These are phyloP conservation scores for Penicillium canescens DNA, from an alignment of 495 filamentous ascomycete genomes.

Conservation along the genomic window DNA sequence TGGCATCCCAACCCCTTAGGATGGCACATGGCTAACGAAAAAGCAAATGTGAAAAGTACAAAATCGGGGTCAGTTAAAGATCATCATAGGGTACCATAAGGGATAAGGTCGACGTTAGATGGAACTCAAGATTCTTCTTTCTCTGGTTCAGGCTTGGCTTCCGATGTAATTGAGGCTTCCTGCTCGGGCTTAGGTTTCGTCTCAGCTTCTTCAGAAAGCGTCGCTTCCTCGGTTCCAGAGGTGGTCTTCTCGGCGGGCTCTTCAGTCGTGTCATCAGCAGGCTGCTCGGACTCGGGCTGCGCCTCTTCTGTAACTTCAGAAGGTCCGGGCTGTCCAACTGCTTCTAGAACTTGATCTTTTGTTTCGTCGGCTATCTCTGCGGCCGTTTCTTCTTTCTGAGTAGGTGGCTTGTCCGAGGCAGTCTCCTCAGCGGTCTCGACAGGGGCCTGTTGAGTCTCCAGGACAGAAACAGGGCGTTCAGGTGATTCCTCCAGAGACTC, in stretches of 20 bases:
- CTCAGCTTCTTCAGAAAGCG: conserved; percentile 12
- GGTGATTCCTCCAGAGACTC: conserved; percentile 17
- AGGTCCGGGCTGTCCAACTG: conserved; percentile 1
- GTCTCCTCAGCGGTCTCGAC: background rate
- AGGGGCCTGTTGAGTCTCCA: conserved; percentile 1
- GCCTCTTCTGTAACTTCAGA: conserved; percentile 6
- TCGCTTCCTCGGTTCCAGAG: conserved; percentile 11
- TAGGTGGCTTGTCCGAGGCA: conserved; percentile 4
- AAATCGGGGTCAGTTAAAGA: background rate
- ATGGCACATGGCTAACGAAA: background rate
- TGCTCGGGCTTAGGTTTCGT: conserved; percentile 1
- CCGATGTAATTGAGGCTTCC: conserved; percentile 11
- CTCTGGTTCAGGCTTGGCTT: conserved; percentile 13
- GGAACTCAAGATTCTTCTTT: conserved; percentile 10
- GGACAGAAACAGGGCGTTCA: conserved; percentile 12
- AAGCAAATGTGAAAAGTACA: background rate
- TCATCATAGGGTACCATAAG: conserved; percentile 10
- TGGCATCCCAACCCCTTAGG: background rate
- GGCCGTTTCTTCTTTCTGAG: background rate
- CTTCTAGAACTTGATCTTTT: conserved; percentile 3
- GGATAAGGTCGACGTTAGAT: background rate
- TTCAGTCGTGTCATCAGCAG: conserved; percentile 1
- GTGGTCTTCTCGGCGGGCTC: conserved; percentile 1
- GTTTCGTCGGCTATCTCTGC: conserved; percentile 5
- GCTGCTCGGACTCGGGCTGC: background rate